Conservation (phyloP, 768 basidiomycete species). For the Austroboletus festivus region DNA sequence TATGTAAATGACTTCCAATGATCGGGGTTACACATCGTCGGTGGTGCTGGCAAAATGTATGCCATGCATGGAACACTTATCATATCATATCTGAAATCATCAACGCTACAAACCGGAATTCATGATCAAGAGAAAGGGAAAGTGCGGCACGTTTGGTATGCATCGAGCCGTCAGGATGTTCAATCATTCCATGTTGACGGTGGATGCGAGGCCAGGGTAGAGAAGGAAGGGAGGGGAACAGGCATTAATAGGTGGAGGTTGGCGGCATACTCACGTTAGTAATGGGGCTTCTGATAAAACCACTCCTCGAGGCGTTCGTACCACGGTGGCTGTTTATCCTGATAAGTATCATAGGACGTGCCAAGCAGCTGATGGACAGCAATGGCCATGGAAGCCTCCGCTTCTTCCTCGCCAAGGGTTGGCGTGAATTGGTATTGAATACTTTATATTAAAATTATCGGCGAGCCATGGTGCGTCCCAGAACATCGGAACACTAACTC, state of each 20-base stretch:
- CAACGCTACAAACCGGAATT: background rate
- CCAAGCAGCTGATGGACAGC: slow-evolving; percentile 15
- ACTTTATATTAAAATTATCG: no score
- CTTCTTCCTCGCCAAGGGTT: slow-evolving; percentile 6
- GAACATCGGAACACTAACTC: background rate
- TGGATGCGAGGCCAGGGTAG: background rate
- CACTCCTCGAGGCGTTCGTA: slow-evolving; percentile 6
- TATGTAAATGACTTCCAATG: background rate
- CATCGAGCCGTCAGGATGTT: no score
- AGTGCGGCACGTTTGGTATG: background rate
- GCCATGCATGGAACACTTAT: background rate
- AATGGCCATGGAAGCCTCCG: slow-evolving; percentile 9
- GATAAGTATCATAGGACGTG: slow-evolving; percentile 1
- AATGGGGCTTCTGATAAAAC: slow-evolving; percentile 11
- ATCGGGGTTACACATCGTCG: background rate
- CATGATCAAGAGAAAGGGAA: no score
- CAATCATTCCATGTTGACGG: no score
- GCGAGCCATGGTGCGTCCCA: background rate
- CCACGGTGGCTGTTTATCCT: slow-evolving; percentile 1
- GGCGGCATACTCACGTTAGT: slow-evolving; percentile 3
- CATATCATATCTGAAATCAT: slow-evolving; percentile 2
- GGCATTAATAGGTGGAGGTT: background rate
- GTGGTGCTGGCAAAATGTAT: background rate
- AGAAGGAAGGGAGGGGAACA: background rate
- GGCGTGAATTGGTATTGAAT: background rate